phyloP scores from a whole-genome alignment of 2,329 filamentous ascomycete species.

The Bimuria novae-zelandiae region DNA sequence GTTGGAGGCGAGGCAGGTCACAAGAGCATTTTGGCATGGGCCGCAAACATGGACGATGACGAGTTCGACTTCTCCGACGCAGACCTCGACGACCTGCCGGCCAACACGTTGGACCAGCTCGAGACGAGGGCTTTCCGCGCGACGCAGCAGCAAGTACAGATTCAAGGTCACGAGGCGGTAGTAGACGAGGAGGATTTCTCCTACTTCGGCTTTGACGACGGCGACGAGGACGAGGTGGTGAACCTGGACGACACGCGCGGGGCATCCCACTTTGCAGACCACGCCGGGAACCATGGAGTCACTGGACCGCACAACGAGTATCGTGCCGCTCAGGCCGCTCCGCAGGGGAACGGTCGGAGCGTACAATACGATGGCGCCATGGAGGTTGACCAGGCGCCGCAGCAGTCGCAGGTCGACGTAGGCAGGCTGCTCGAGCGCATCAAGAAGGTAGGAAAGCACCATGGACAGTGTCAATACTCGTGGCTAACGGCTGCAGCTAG shows the following conservation, averaged over 20 bases:
- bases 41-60: constrained; percentile 43
- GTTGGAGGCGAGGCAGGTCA: neutral
- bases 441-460: constrained; percentile 39
- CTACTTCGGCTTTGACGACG: constrained; percentile 53
- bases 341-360: constrained; percentile 5
- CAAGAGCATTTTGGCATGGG: constrained; percentile 21
- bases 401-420: constrained; percentile 33
- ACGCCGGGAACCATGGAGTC: too few relatives aligned
- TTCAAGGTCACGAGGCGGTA: constrained; percentile 14
- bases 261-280: constrained; percentile 7
- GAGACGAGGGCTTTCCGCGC: constrained; percentile 51
- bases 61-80: constrained; percentile 53
- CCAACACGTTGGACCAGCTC: constrained; percentile 51
- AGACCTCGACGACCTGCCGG: constrained; percentile 52
- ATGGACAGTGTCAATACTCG: neutral
- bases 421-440: constrained; percentile 48
- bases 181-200: constrained; percentile 25
- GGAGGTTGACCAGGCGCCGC: constrained; percentile 27
- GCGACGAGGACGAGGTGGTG: constrained; percentile 42
- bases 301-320: neutral
- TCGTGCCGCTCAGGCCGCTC: neutral
- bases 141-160: constrained; percentile 39
- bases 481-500: constrained; percentile 43
- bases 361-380: constrained; percentile 16
- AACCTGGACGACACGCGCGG: constrained; percentile 48